A percentile compares a stretch with the other conserved stretches of the same genome.
These are phyloP conservation scores for Goniomonas avonlea DNA, from an alignment of 78 protist species.

Conservation along the genomic window DNA sequence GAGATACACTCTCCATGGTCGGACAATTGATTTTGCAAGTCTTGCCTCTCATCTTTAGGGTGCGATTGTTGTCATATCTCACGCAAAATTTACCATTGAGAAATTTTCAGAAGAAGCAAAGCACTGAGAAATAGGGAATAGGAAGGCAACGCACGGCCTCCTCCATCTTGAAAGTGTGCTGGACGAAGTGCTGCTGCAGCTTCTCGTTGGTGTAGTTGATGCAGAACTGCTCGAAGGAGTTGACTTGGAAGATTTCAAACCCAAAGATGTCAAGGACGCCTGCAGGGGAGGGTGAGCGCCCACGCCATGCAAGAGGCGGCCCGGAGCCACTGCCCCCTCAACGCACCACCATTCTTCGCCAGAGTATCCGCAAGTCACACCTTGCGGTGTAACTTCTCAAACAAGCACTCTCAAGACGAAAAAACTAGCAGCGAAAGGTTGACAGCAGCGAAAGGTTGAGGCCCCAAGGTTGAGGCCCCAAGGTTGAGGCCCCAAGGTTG, in stretches of 20 bases:
- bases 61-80: too few species aligned
- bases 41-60: too few species aligned
- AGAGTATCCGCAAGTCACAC: neutral
- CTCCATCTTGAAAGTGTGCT: conserved; percentile 75
- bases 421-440: neutral
- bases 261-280: conserved; percentile 87
- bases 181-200: conserved; percentile 94
- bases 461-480: neutral
- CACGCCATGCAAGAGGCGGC: neutral
- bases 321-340: neutral
- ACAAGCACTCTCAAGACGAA: neutral
- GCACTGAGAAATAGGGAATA: too few species aligned
- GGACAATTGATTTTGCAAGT: too few species aligned
- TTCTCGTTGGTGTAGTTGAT: conserved; percentile 95
- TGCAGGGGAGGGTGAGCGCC: neutral
- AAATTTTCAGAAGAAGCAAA: too few species aligned
- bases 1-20: too few species aligned
- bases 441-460: neutral
- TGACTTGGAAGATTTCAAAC: conserved; percentile 81
- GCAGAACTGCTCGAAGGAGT: conserved; percentile 89
- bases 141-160: too few species aligned
- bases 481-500: neutral
- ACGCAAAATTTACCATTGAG: too few species aligned
- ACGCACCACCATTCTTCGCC: neutral
- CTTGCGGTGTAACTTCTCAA: neutral